These are phyloP conservation scores for Fusarium staphyleae DNA, from an alignment of 2,329 filamentous ascomycete genomes.

Conservation along the genomic window DNA sequence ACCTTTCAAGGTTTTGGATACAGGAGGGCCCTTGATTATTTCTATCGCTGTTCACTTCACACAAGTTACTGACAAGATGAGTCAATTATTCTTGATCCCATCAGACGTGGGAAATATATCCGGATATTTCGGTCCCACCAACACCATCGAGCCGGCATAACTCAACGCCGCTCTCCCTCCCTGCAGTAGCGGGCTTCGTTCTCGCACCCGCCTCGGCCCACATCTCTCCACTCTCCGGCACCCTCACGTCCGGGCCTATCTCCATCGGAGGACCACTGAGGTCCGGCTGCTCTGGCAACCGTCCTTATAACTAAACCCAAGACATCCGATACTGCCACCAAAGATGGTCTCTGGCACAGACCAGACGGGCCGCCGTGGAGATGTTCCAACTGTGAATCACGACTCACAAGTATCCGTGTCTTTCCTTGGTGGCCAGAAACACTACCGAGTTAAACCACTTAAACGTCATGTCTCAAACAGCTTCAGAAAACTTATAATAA, in stretches of 20 bases:
- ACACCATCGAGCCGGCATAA: slow-evolving; percentile 1
- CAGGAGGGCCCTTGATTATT: too few species aligned
- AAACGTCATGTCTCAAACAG: neutral
- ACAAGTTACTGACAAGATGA: too few species aligned
- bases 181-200: slow-evolving; percentile 6
- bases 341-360: slow-evolving; percentile 3
- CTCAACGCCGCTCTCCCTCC: neutral
- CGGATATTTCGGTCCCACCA: too few species aligned
- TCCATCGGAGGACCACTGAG: slow-evolving; percentile 2
- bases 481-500: slow-evolving; percentile 12
- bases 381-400: neutral
- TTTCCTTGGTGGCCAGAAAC: neutral
- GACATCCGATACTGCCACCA: slow-evolving; percentile 9
- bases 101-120: too few species aligned
- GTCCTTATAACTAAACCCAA: slow-evolving; percentile 6
- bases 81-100: too few species aligned
- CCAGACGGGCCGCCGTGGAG: slow-evolving; percentile 5
- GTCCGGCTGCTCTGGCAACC: slow-evolving; percentile 25
- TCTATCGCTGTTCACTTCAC: too few species aligned
- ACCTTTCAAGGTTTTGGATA: too few species aligned
- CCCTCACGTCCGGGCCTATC: neutral
- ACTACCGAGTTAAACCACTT: neutral
- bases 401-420: slow-evolving; percentile 5
- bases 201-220: slow-evolving; percentile 6
- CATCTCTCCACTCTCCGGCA: slow-evolving; percentile 3